phyloP scores from a whole-genome alignment of 176 grass and related monocot species.

The Chloris gayana region DNA sequence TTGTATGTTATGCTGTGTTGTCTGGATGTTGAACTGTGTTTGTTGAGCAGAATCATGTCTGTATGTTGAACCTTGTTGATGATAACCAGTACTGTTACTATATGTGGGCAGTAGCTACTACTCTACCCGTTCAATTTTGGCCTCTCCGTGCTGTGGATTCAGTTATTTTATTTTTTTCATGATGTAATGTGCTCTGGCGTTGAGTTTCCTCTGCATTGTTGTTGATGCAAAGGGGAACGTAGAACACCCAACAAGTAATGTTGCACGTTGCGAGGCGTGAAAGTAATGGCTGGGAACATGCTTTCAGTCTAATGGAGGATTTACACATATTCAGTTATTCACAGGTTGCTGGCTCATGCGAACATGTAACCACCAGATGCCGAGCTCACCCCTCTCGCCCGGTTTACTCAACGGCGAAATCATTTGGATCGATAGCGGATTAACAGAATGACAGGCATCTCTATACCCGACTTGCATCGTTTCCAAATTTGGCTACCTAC shows the following conservation, averaged over 20 bases:
- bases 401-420: no score
- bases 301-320: constrained; percentile 37
- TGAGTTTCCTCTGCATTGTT: no score
- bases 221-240: no score
- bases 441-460: no score
- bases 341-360: constrained; percentile 55
- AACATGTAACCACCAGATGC: neutral
- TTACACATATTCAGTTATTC: constrained; percentile 40
- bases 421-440: neutral
- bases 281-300: no score
- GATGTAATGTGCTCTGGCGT: neutral
- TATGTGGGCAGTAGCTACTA: neutral
- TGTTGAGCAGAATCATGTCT: neutral
- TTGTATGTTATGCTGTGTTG: neutral
- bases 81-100: no score
- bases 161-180: neutral
- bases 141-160: neutral
- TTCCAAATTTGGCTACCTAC: neutral
- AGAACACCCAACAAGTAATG: no score
- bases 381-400: no score
- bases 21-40: constrained; percentile 24
- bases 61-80: neutral
- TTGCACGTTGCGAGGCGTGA: no score
- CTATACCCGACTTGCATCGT: no score
- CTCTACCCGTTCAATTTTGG: neutral